Percentiles rank a stretch among this genome's conserved stretches.
Conservation (phyloP, 169 alveolate species). For the Plasmodium gallinaceum region DNA sequence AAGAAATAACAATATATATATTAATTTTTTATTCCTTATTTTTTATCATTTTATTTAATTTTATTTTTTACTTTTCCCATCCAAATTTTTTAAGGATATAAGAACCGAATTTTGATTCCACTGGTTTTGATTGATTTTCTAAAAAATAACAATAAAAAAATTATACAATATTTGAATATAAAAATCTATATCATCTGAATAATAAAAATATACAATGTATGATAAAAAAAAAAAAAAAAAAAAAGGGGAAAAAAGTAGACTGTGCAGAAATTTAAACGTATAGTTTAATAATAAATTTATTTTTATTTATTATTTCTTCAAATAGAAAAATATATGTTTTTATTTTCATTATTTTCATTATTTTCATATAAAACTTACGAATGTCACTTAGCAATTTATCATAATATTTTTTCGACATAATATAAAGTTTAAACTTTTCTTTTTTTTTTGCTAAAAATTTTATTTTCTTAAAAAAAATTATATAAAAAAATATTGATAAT, state of each 20-base stretch:
- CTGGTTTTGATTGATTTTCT: slow-evolving; percentile 73
- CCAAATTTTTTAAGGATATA: slow-evolving; percentile 70
- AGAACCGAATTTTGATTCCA: slow-evolving; percentile 73
- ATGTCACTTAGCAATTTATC: slow-evolving; percentile 51
- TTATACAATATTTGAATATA: neutral
- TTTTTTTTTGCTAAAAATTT: no score
- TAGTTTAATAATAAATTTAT: no score
- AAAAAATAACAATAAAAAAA: slow-evolving; percentile 5
- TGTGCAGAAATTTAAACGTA: no score
- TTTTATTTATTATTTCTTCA: no score
- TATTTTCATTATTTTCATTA: neutral
- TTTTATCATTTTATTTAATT: neutral
- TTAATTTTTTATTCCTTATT: neutral
- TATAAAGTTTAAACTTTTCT: neutral
- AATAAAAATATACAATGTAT: neutral
- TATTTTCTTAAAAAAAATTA: no score
- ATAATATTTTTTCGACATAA: slow-evolving; percentile 68
- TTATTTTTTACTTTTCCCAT: slow-evolving; percentile 65
- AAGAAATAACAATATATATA: neutral
- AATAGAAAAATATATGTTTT: no score
- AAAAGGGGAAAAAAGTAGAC: neutral
- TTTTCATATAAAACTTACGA: slow-evolving; percentile 39
- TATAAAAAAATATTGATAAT: no score
- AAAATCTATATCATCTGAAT: no score
- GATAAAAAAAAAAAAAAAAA: neutral